phyloP scores from a whole-genome alignment of 108 stramenopile genomes.

The Fragilariopsis cylindrus region DNA sequence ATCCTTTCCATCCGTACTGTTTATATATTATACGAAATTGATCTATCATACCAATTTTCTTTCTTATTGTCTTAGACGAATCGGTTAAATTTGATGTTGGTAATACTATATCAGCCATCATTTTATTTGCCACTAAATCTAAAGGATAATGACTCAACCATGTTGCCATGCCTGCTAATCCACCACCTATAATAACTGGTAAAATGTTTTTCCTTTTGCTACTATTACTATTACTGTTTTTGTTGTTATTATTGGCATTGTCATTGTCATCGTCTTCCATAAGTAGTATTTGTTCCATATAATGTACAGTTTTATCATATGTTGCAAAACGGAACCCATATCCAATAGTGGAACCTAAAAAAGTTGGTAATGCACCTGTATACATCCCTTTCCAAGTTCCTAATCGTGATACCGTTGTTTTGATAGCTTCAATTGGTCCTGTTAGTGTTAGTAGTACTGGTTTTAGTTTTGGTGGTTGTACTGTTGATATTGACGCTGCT shows the following conservation, averaged over 20 bases:
- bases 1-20: neutral
- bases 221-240: neutral
- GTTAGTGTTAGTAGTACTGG: neutral
- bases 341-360: neutral
- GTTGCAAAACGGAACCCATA: neutral
- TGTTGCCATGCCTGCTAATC: neutral
- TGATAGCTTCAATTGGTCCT: neutral
- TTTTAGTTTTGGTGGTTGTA: too few relatives aligned
- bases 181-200: neutral
- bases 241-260: too few relatives aligned
- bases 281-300: neutral
- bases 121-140: neutral
- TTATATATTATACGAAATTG: neutral
- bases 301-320: neutral
- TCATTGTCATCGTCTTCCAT: too few relatives aligned
- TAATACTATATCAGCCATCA: neutral
- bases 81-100: neutral
- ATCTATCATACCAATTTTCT: neutral
- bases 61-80: neutral
- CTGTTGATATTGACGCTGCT: neutral
- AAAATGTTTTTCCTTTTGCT: neutral
- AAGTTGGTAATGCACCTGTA: neutral
- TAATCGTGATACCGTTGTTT: neutral
- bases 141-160: neutral
- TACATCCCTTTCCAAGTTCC: neutral